Percentiles rank a stretch among this genome's conserved stretches.
Conservation (phyloP, 2,329 filamentous ascomycete genomes). For the Triangularia setosa region DNA sequence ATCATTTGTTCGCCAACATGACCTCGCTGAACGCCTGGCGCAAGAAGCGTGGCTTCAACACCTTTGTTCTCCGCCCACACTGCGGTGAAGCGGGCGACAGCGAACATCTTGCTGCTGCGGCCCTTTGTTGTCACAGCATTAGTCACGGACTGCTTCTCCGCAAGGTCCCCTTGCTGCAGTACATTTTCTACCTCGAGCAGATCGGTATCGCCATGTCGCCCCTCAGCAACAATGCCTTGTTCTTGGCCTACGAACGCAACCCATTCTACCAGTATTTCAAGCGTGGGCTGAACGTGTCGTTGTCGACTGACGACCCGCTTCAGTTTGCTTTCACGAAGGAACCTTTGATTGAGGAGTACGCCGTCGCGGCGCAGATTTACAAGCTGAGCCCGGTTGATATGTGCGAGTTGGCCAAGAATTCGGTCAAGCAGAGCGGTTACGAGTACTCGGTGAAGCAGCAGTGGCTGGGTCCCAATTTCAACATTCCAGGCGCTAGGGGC, state of each 20-base stretch:
- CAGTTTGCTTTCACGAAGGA: constrained; percentile 99
- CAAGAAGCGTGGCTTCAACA: constrained; percentile 90
- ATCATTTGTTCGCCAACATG: constrained; percentile 94
- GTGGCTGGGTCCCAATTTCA: constrained; percentile 80
- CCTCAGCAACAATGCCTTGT: constrained; percentile 93
- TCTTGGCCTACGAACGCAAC: constrained; percentile 94
- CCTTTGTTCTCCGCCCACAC: constrained; percentile 86
- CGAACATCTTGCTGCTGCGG: constrained; percentile 88
- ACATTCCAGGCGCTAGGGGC: constrained; percentile 72
- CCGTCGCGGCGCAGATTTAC: constrained; percentile 96
- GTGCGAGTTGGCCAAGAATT: constrained; percentile 97
- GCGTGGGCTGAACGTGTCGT: constrained; percentile 87
- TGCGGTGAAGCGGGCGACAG: constrained; percentile 96
- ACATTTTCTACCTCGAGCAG: constrained; percentile 96
- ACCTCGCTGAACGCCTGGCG: constrained; percentile 88
- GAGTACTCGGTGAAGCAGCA: constrained; percentile 84
- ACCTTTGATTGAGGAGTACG: constrained; percentile 95
- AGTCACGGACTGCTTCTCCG: constrained; percentile 88
- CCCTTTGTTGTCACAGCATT: constrained; percentile 93
- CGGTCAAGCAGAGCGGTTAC: constrained; percentile 90
- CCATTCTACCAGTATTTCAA: constrained; percentile 95
- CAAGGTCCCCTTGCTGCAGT: constrained; percentile 92
- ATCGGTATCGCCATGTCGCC: constrained; percentile 99
- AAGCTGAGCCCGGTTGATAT: constrained; percentile 96
- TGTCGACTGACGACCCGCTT: constrained; percentile 93